Conservation (phyloP, 176 grass and related monocot species). For the Miscanthus lutarioriparius region DNA sequence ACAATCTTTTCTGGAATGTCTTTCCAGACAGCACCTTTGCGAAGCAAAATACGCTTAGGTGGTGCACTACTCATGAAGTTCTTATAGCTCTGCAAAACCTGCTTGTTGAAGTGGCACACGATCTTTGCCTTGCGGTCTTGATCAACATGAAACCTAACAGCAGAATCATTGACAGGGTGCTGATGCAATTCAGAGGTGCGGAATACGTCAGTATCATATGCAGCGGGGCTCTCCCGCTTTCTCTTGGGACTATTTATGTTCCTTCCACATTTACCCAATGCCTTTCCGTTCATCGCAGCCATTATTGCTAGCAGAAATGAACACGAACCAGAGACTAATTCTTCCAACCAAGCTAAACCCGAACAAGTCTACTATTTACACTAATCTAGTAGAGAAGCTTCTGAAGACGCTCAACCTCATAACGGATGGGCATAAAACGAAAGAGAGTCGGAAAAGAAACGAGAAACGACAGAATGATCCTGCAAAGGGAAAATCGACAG, state of each 20-base stretch:
- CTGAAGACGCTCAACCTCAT: not conserved
- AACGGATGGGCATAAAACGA: not conserved
- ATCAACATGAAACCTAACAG: conserved; percentile 44
- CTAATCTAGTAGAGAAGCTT: conserved; percentile 42
- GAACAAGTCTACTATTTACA: conserved; percentile 64
- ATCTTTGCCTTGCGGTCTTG: conserved; percentile 37
- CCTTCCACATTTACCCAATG: conserved; percentile 53
- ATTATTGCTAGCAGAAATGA: conserved; percentile 54
- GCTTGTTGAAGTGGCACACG: conserved; percentile 46
- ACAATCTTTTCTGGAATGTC: conserved; percentile 73
- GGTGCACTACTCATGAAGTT: conserved; percentile 72
- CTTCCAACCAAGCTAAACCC: conserved; percentile 45
- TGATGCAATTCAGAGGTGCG: conserved; percentile 30
- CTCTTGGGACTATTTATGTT: conserved; percentile 56
- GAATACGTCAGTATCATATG: conserved; percentile 28
- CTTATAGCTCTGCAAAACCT: conserved; percentile 61
- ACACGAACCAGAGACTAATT: conserved; percentile 54
- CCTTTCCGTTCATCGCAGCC: conserved; percentile 72
- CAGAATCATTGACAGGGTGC: conserved; percentile 28
- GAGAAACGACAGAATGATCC: conserved; percentile 22
- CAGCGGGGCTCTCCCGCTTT: conserved; percentile 46
- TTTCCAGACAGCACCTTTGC: conserved; percentile 72
- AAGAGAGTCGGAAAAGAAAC: conserved; percentile 15
- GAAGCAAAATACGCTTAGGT: conserved; percentile 66
- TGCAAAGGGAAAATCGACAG: conserved; percentile 34